Evolutionary conservation across 2,329 filamentous ascomycete species (phyloP).

Genomic region (Calonectria naviculata): DNA sequence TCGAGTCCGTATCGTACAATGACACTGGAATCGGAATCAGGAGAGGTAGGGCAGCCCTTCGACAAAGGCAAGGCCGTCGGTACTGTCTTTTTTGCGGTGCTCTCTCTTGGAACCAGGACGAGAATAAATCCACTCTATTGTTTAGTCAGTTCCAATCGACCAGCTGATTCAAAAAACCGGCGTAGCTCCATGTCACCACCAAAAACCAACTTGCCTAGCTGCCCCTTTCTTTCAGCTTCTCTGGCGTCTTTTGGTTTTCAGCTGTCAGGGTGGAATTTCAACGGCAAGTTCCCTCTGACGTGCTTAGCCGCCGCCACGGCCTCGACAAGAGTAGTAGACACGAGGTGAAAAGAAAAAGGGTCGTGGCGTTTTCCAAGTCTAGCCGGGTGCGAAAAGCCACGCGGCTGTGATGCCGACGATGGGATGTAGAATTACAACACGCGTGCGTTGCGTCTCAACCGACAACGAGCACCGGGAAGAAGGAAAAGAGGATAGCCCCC

Average conservation of each 20-base stretch:
- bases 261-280: background rate
- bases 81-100: too few relatives aligned
- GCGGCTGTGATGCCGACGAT: background rate
- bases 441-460: background rate
- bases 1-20: background rate
- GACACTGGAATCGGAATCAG: background rate
- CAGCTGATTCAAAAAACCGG: too few relatives aligned
- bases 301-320: background rate
- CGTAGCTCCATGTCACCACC: background rate
- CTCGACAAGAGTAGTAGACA: background rate
- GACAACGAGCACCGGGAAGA: background rate
- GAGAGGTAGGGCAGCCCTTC: too few relatives aligned
- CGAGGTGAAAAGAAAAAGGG: background rate
- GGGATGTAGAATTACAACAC: background rate
- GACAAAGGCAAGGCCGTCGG: background rate
- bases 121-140: too few relatives aligned
- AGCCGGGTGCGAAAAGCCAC: background rate
- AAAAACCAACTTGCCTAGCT: background rate
- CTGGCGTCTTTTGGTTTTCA: background rate
- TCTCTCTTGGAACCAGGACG: background rate
- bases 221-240: background rate
- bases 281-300: background rate
- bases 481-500: background rate
- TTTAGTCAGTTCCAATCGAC: background rate
- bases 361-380: background rate